A percentile compares a stretch with the other conserved stretches of the same genome.
phyloP scores from a whole-genome alignment of 2,329 filamentous ascomycete species.

The Trichophyton verrucosum region DNA sequence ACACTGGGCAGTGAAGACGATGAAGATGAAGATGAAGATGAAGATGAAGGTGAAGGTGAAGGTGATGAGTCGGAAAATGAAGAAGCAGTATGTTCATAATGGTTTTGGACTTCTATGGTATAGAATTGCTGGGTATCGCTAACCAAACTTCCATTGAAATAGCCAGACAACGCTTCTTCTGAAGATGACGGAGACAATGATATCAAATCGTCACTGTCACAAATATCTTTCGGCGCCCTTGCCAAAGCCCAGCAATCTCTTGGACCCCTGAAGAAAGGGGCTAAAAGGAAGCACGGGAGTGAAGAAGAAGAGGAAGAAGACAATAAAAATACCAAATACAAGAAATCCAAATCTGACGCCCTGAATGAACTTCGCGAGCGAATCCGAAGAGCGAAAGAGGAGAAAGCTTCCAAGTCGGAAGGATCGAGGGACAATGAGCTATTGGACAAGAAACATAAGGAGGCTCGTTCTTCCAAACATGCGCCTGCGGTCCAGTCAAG shows the following conservation, averaged over 20 bases:
- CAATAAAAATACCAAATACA: not conserved
- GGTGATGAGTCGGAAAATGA: slow-evolving; percentile 24
- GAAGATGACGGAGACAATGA: slow-evolving; percentile 20
- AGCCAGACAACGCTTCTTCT: slow-evolving; percentile 9
- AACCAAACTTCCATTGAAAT: not conserved
- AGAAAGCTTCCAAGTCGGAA: slow-evolving; percentile 24
- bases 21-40: slow-evolving; percentile 17
- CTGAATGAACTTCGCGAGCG: slow-evolving; percentile 29
- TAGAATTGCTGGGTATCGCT: not conserved
- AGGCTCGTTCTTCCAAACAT: slow-evolving; percentile 55
- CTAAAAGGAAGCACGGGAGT: not conserved
- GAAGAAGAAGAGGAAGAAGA: slow-evolving; percentile 7
- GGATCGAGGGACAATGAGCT: slow-evolving; percentile 21
- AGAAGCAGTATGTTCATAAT: slow-evolving; percentile 15
- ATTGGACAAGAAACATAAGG: slow-evolving; percentile 23
- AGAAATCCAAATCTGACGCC: slow-evolving; percentile 11
- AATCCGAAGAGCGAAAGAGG: slow-evolving; percentile 33
- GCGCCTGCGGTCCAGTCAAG: slow-evolving; percentile 73
- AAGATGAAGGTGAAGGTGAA: slow-evolving; percentile 20
- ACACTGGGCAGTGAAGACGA: slow-evolving; percentile 21
- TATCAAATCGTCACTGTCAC: slow-evolving; percentile 35
- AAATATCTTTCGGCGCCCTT: slow-evolving; percentile 78
- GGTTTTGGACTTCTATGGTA: not conserved
- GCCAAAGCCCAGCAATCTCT: slow-evolving; percentile 71
- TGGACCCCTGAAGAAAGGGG: slow-evolving; percentile 21